These are phyloP conservation scores for Nothomitra cinnamomea DNA, from an alignment of 2,329 filamentous ascomycete species.

Conservation along the genomic window DNA sequence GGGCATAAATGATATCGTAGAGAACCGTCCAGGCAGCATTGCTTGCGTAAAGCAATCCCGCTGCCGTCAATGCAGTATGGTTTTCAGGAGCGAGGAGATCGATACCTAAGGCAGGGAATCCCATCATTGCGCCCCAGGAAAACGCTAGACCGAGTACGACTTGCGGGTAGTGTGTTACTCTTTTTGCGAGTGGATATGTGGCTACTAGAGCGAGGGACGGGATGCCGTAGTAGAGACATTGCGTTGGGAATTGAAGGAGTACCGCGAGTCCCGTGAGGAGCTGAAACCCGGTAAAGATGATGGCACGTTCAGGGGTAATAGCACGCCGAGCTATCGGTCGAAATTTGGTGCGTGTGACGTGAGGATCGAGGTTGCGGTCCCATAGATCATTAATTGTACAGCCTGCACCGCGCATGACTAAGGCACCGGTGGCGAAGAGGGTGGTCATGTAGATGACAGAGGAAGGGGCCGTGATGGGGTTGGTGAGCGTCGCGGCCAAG, in stretches of 20 bases:
- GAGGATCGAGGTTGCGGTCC: slow-evolving; percentile 73
- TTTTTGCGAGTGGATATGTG: slow-evolving; percentile 67
- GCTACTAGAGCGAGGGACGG: slow-evolving; percentile 59
- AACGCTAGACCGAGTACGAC: slow-evolving; percentile 70
- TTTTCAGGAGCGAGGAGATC: slow-evolving; percentile 44
- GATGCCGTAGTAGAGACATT: slow-evolving; percentile 61
- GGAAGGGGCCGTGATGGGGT: slow-evolving; percentile 40
- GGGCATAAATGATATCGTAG: slow-evolving; percentile 88
- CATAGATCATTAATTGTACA: slow-evolving; percentile 85
- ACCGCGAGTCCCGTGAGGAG: slow-evolving; percentile 56
- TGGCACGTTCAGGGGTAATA: slow-evolving; percentile 50
- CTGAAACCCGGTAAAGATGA: slow-evolving; percentile 59
- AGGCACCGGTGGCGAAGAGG: slow-evolving; percentile 58
- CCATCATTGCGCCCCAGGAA: slow-evolving; percentile 79
- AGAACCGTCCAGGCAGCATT: slow-evolving; percentile 76
- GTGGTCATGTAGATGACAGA: slow-evolving; percentile 44
- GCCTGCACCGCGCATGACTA: slow-evolving; percentile 76
- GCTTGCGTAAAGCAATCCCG: slow-evolving; percentile 54
- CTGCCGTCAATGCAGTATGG: slow-evolving; percentile 43
- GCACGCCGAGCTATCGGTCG: slow-evolving; percentile 70
- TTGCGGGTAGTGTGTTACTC: slow-evolving; percentile 77
- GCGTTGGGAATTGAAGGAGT: slow-evolving; percentile 55
- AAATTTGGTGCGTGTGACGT: slow-evolving; percentile 57
- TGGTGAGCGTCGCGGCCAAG: slow-evolving; percentile 53
- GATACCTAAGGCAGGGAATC: slow-evolving; percentile 66